Evolutionary conservation across 1,284 basidiomycete species (phyloP), one percentile per base, ranked within the genome.

Genomic region (Ceratobasidium sp.): DNA sequence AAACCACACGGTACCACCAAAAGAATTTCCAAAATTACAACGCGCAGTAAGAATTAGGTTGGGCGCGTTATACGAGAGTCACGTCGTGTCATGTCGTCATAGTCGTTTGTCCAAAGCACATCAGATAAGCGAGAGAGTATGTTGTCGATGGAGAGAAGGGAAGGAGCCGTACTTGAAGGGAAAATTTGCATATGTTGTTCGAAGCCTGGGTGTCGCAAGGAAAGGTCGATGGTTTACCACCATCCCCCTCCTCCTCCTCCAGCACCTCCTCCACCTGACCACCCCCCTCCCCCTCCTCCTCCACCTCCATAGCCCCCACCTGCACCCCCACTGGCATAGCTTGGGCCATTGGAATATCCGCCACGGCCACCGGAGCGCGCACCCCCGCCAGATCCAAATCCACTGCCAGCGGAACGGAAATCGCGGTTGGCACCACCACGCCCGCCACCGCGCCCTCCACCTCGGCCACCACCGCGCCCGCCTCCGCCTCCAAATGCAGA

Each of bases 401-500:
- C 83, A 55, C 80, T 80, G 59, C 80, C 79, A 47, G 80, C 78
- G 38, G 76, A 73, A 46, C 87, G 82, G 78, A 78, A 85, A 79
- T 88, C 87, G 18, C 87, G 84, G 74, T 80, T 83, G 4, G 81
- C 81, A 58, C 87, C 85, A 43, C 79, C 79, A 43, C 85, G 81
- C 66, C 85, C 82, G 35, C 91, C 85, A 26, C 91, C 86, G 44
- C 91, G 85, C 67, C 91, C 86, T 76, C 88, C 82, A 64, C 87
- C 82, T 72, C 86, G 80, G 44, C 88, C 83, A 47, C 88, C 85
- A n/a, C 87, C 83, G 76, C 80, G 85, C 49, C 82, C 76, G 52
- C 82, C 80, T 58, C 89, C 85, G 58, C 87, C 85, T 21, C 90
- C 89, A 79, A 92, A 96, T 63, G 90, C 86, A 54, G 89, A 85